Conservation (phyloP, 345 rosid genomes). For the Eutrema japonicum region DNA sequence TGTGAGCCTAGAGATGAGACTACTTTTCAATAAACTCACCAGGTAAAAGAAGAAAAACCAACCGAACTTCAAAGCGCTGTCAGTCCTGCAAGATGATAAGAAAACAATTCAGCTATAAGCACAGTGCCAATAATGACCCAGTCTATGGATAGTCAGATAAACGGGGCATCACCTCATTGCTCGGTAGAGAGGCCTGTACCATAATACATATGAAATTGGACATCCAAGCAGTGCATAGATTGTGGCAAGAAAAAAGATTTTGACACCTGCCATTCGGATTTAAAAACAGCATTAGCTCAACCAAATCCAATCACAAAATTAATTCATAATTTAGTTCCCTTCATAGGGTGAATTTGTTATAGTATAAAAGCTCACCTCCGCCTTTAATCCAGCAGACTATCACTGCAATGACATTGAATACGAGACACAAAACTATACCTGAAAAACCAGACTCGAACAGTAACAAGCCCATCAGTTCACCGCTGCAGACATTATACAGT, state of each 20-base stretch:
- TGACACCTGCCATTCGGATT: slow-evolving; percentile 60
- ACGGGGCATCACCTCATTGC: slow-evolving; percentile 69
- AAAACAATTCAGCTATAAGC: neutral
- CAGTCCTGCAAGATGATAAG: slow-evolving; percentile 72
- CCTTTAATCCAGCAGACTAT: slow-evolving; percentile 90
- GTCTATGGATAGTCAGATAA: slow-evolving; percentile 1
- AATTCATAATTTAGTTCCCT: neutral
- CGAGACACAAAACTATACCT: slow-evolving; percentile 91
- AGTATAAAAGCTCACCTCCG: slow-evolving; percentile 65
- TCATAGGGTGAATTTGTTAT: neutral
- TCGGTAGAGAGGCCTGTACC: slow-evolving; percentile 98
- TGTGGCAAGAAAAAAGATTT: slow-evolving; percentile 84
- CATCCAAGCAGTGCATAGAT: slow-evolving; percentile 84
- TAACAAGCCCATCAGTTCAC: slow-evolving; percentile 12
- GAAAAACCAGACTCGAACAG: slow-evolving; percentile 36
- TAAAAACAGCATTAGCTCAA: neutral
- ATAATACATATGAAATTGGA: slow-evolving; percentile 84
- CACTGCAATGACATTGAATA: slow-evolving; percentile 81
- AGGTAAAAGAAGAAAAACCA: slow-evolving; percentile 96
- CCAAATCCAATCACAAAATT: slow-evolving; percentile 17
- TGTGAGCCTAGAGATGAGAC: neutral
- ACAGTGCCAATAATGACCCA: neutral
- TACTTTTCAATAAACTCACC: slow-evolving; percentile 56
- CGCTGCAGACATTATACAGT: neutral
- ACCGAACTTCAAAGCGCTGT: slow-evolving; percentile 90